Conservation (phyloP, 2,329 filamentous ascomycete genomes). For the Talaromyces marneffei region DNA sequence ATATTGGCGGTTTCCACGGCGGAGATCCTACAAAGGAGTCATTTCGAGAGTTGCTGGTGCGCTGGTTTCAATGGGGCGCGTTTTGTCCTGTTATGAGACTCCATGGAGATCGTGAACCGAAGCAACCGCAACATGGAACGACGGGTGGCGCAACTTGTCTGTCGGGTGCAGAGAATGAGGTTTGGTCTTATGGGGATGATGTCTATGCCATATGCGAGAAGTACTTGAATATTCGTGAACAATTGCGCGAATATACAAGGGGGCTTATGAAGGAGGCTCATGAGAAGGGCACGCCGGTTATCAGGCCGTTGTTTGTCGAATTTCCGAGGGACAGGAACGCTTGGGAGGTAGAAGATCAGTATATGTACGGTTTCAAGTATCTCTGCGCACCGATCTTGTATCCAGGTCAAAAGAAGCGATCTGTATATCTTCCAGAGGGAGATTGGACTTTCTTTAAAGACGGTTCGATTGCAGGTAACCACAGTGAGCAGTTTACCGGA, state of each 20-base stretch:
- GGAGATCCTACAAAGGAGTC: constrained; percentile 51
- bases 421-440: constrained; percentile 51
- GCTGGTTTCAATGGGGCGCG: constrained; percentile 65
- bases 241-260: constrained; percentile 54
- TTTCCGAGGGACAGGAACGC: constrained; percentile 51
- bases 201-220: constrained; percentile 56
- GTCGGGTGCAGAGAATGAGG: constrained; percentile 54
- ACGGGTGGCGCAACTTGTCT: constrained; percentile 33
- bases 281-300: constrained; percentile 55
- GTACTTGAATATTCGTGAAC: constrained; percentile 55
- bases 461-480: constrained; percentile 8
- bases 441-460: constrained; percentile 38
- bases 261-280: constrained; percentile 56
- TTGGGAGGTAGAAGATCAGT: constrained; percentile 57
- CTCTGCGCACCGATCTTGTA: constrained; percentile 53
- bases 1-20: constrained; percentile 65
- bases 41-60: constrained; percentile 59
- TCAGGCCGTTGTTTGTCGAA: constrained; percentile 59
- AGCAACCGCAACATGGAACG: constrained; percentile 40
- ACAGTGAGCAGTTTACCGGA: constrained; percentile 23
- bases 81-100: constrained; percentile 64
- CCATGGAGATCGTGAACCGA: constrained; percentile 61
- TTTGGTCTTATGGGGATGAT: constrained; percentile 60
- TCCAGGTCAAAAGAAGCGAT: constrained; percentile 40
- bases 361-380: constrained; percentile 59